Percentiles rank a stretch among this genome's conserved stretches.
phyloP scores from a whole-genome alignment of 2,329 filamentous ascomycete species.

The Penicillium sp. region DNA sequence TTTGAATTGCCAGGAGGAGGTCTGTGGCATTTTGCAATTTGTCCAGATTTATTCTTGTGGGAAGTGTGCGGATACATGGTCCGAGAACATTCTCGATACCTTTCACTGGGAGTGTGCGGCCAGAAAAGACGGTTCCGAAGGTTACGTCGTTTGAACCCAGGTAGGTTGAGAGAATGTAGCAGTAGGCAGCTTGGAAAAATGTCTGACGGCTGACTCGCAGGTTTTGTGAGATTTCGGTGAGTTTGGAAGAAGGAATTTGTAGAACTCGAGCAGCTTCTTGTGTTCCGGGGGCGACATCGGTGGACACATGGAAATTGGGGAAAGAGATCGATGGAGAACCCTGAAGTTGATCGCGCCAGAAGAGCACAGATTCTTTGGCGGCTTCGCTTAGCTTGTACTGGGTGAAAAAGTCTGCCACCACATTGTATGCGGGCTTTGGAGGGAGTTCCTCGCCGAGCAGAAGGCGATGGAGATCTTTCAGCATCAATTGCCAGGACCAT shows the following conservation, averaged over 20 bases:
- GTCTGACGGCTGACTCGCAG: conserved; percentile 66
- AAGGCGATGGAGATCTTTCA: conserved; percentile 65
- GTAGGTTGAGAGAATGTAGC: conserved; percentile 68
- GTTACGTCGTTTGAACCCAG: conserved; percentile 67
- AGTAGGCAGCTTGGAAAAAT: conserved; percentile 73
- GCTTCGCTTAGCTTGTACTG: conserved; percentile 33
- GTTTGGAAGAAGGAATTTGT: conserved; percentile 37
- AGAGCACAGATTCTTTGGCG: conserved; percentile 55
- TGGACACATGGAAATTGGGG: conserved; percentile 60
- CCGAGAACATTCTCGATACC: conserved; percentile 75
- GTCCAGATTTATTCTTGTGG: conserved; percentile 66
- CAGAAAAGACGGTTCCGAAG: conserved; percentile 80
- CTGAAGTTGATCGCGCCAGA: conserved; percentile 71
- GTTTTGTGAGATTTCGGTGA: conserved; percentile 44
- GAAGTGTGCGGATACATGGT: conserved; percentile 77
- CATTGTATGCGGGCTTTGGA: conserved; percentile 62
- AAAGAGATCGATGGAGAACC: conserved; percentile 59
- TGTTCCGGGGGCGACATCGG: conserved; percentile 34
- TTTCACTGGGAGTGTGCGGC: conserved; percentile 71
- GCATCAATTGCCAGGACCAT: conserved; percentile 82
- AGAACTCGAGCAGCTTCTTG: conserved; percentile 36
- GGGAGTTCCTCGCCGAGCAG: conserved; percentile 42
- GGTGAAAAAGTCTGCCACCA: conserved; percentile 59
- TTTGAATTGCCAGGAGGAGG: conserved; percentile 66
- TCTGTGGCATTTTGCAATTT: conserved; percentile 59